Base-by-base conservation (phyloP, 768 basidiomycete genomes). In the Chalciporus piperatus region DNA sequence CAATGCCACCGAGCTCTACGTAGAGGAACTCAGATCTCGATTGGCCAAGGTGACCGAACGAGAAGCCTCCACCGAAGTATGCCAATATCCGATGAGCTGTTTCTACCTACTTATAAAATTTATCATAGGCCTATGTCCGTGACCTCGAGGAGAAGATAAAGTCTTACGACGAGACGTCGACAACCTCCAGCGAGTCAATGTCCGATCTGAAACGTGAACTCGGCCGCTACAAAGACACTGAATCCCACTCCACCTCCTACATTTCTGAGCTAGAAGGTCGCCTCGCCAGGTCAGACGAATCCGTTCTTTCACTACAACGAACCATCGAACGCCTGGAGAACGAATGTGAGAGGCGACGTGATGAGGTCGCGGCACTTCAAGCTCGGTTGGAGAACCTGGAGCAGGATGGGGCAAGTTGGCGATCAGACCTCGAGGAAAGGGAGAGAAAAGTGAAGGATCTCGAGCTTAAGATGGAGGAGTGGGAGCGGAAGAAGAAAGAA, bases 111-210 rank as follows among this genome's bases (percentile, higher is more conserved):
- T 54, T 33, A 51, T 50, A 6, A n/a, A 17, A 37, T 42, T 39
- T 32, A 13, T 13, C 10, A 42, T 63, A 96, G 92, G 88, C 88
- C 2, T 98, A 98, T 67, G 85, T 98, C 40, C 89, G 83, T 25
- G 95, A 98, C 65, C 76, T 98, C 28, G 96, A 99, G 69, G 85
- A 89, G 65, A 93, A 90, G 72, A 83, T 99, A 65, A 92, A 88
- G 72, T 71, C 78, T 5, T 89, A 86, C 63, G 85, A 92, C 59
- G 95, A 98, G 61, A 82, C 82, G 2, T 85, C 84, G 14, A 67
- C 89, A 33, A 78, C 80, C 10, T 89, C 90, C 17, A 86, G 79
- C 57, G 87, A 88, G 66, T 88, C 89, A 4, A 76, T 97, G 64
- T 78, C 78, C 22, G 92, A 96, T 54, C 78, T 98, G 47, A 85